These are phyloP conservation scores for Arxiozyma slooffiae DNA, from an alignment of 1,139 yeast genomes.

Conservation along the genomic window DNA sequence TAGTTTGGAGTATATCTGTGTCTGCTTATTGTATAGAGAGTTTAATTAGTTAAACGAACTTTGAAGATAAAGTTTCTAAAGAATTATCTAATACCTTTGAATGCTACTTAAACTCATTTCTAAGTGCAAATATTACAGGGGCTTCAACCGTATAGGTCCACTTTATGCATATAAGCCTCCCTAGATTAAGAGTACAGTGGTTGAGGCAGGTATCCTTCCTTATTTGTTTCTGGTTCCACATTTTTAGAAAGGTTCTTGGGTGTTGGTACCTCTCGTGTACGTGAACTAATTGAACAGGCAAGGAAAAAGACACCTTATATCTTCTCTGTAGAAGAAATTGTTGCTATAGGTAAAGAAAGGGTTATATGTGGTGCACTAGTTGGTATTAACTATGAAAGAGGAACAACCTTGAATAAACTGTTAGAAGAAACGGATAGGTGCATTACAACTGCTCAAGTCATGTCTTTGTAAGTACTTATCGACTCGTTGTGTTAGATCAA, in stretches of 20 bases:
- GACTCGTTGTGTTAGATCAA: constrained; percentile 85
- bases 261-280: constrained; percentile 95
- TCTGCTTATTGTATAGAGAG: constrained; percentile 16
- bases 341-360: constrained; percentile 94
- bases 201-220: constrained; percentile 98
- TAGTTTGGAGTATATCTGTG: constrained; percentile 7
- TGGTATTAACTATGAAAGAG: constrained; percentile 92
- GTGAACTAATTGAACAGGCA: constrained; percentile 88
- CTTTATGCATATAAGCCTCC: constrained; percentile 99
- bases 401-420: constrained; percentile 87
- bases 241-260: constrained; percentile 98
- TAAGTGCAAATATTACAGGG: constrained; percentile 78
- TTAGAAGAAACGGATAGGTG: constrained; percentile 98
- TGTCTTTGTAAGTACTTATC: constrained; percentile 95
- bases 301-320: constrained; percentile 89
- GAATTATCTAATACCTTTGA: constrained; percentile 28
- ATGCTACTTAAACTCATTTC: constrained; percentile 17
- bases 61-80: constrained; percentile 22
- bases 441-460: constrained; percentile 80
- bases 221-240: constrained; percentile 94
- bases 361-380: constrained; percentile 68
- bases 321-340: constrained; percentile 92
- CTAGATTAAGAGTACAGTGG: constrained; percentile 97
- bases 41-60: constrained; percentile 23
- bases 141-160: constrained; percentile 94